A percentile compares a stretch with the other conserved stretches of the same genome.
Evolutionary conservation across 441 rosid genomes (phyloP).

Genomic region (Aquilaria agallochum): DNA sequence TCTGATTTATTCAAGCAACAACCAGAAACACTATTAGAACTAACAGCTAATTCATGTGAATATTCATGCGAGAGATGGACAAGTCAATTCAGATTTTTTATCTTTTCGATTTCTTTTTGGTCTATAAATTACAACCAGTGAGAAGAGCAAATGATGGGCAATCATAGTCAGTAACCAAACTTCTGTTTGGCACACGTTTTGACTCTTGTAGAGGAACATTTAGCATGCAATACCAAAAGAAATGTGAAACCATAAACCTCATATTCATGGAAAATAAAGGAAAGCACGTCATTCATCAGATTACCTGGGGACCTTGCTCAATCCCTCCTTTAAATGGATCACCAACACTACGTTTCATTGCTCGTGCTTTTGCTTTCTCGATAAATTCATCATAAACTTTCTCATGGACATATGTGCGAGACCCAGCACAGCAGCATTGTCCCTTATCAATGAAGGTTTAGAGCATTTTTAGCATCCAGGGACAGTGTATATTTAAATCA

Average conservation of each 20-base stretch:
- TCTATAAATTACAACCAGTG: neutral
- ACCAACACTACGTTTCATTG: conserved; percentile 47
- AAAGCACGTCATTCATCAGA: neutral
- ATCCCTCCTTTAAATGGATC: conserved; percentile 63
- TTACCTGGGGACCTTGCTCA: conserved; percentile 76
- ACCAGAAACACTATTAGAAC: neutral
- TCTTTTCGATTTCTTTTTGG: no score
- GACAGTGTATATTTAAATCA: neutral
- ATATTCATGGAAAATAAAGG: no score
- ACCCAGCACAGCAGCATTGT: conserved; percentile 67
- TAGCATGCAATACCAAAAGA: no score
- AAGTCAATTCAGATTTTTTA: no score
- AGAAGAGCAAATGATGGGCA: neutral
- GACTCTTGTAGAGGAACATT: no score
- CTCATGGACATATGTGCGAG: conserved; percentile 70
- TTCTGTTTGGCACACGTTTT: no score
- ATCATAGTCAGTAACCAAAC: neutral
- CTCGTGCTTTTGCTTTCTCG: conserved; percentile 67
- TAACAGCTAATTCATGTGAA: neutral
- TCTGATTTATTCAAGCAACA: conserved; percentile 29
- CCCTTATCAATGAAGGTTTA: conserved; percentile 32
- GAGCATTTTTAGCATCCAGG: neutral
- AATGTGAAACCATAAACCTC: no score
- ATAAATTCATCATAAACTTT: conserved; percentile 62
- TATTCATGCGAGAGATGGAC: neutral